Evolutionary conservation across 2,329 filamentous ascomycete species (phyloP).

Genomic region (Colletotrichum melonis): DNA sequence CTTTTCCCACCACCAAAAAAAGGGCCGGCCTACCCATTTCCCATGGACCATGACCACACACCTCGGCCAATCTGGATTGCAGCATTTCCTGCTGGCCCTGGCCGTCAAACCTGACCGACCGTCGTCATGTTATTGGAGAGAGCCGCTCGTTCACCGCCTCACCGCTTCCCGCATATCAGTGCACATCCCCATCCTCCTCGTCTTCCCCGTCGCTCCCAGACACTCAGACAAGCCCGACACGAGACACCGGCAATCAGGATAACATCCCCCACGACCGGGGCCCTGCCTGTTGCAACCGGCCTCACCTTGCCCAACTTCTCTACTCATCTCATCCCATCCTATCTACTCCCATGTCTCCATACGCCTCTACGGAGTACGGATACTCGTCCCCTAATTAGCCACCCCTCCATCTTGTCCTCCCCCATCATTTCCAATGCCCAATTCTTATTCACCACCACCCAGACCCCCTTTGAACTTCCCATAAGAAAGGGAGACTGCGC

Average conservation of each 20-base stretch:
- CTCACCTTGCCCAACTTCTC: slow-evolving; percentile 32
- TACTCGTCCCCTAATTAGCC: slow-evolving; percentile 29
- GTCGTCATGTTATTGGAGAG: slow-evolving; percentile 32
- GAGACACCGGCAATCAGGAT: slow-evolving; percentile 35
- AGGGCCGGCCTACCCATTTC: background rate
- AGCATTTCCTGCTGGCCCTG: slow-evolving; percentile 19
- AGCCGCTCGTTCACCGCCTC: slow-evolving; percentile 37
- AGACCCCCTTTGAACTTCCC: slow-evolving; percentile 25
- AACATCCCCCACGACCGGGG: slow-evolving; percentile 30
- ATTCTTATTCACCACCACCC: slow-evolving; percentile 3
- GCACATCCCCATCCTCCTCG: slow-evolving; percentile 30
- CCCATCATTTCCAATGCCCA: background rate
- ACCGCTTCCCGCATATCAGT: slow-evolving; percentile 36
- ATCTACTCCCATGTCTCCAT: slow-evolving; percentile 8
- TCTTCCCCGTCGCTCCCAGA: slow-evolving; percentile 31
- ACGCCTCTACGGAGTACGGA: background rate
- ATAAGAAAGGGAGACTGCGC: slow-evolving; percentile 28
- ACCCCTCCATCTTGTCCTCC: slow-evolving; percentile 8
- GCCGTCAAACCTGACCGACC: slow-evolving; percentile 15
- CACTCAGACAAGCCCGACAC: slow-evolving; percentile 30
- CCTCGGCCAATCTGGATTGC: slow-evolving; percentile 33
- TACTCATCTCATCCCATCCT: slow-evolving; percentile 5
- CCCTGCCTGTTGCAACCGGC: slow-evolving; percentile 32
- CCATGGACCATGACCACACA: background rate
- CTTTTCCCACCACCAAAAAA: background rate